These are phyloP conservation scores for Pouteria glomerata DNA, from an alignment of 148 eudicot species.

Conservation along the genomic window DNA sequence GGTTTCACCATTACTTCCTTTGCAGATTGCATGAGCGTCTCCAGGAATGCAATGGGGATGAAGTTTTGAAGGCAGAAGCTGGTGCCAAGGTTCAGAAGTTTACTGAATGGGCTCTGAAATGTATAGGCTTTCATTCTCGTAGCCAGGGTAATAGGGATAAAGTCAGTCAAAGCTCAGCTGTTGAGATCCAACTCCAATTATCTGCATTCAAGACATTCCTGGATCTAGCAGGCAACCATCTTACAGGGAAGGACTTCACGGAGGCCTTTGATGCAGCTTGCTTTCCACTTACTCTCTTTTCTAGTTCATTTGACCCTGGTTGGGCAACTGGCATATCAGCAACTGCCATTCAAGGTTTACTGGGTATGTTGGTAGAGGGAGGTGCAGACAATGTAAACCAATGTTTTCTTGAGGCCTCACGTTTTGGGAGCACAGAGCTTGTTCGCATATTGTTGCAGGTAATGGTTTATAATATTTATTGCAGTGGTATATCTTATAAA, in stretches of 20 bases:
- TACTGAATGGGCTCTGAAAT: slow-evolving; percentile 98
- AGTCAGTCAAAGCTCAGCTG: slow-evolving; percentile 55
- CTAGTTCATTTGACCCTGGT: slow-evolving; percentile 96
- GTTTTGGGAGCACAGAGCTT: slow-evolving; percentile 97
- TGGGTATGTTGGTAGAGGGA: slow-evolving; percentile 87
- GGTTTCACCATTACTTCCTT: slow-evolving; percentile 6
- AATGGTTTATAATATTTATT: slow-evolving; percentile 7
- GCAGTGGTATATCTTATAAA: not conserved
- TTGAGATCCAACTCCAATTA: slow-evolving; percentile 82
- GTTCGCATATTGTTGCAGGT: slow-evolving; percentile 97
- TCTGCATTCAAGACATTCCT: slow-evolving; percentile 85
- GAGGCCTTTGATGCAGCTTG: slow-evolving; percentile 99
- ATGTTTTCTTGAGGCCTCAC: slow-evolving; percentile 97
- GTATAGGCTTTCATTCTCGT: slow-evolving; percentile 91
- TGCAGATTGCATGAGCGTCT: slow-evolving; percentile 87
- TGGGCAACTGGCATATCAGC: slow-evolving; percentile 97
- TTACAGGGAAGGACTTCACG: slow-evolving; percentile 88
- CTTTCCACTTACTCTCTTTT: slow-evolving; percentile 97
- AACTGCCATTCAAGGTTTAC: slow-evolving; percentile 81
- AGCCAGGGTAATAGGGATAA: slow-evolving; percentile 60
- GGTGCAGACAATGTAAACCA: slow-evolving; percentile 99
- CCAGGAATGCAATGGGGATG: slow-evolving; percentile 96
- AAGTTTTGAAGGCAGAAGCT: slow-evolving; percentile 96
- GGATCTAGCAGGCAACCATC: slow-evolving; percentile 85
- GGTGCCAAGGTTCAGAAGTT: slow-evolving; percentile 96